Evolutionary conservation across 192 early-diverging fungal genomes (phyloP).

Genomic region (Jimgerdemannia lactiflua): DNA sequence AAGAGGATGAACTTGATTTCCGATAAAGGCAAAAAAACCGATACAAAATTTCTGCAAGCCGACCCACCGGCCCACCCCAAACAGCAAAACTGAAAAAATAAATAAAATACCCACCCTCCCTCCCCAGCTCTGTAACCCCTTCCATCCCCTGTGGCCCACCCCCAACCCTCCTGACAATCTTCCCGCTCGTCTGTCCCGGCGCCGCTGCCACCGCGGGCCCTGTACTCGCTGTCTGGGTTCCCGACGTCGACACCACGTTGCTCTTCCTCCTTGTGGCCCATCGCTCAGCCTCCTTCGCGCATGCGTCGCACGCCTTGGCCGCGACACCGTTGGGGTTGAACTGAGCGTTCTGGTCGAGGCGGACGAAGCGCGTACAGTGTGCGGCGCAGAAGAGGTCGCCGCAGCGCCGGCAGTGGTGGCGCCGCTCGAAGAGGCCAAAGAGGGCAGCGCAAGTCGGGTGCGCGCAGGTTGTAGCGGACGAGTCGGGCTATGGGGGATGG

Average conservation of each 20-base stretch:
- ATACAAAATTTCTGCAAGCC: too few species aligned
- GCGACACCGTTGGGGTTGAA: constrained; percentile 25
- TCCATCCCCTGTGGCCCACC: background rate
- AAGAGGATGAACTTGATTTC: too few species aligned
- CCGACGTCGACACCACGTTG: background rate
- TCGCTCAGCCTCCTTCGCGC: constrained; percentile 8
- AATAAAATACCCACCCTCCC: background rate
- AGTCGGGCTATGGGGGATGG: constrained; percentile 24
- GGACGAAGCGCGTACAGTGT: constrained; percentile 36
- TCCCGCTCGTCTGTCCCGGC: background rate
- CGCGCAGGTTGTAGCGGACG: constrained; percentile 22
- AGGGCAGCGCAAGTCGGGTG: constrained; percentile 18
- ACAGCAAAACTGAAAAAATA: background rate
- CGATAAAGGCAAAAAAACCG: too few species aligned
- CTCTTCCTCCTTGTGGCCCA: background rate
- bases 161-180: background rate
- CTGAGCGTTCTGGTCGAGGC: constrained; percentile 29
- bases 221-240: too few species aligned
- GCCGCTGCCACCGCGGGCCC: too few species aligned
- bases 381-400: constrained; percentile 36
- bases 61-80: background rate
- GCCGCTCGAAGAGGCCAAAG: constrained; percentile 31
- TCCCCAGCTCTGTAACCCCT: background rate
- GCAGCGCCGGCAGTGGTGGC: constrained; percentile 41
- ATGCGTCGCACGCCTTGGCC: constrained; percentile 30